Evolutionary conservation across 2,329 filamentous ascomycete species (phyloP), one percentile per base, ranked within the genome.

Genomic region (Paecilomyces dactylethromorphus): DNA sequence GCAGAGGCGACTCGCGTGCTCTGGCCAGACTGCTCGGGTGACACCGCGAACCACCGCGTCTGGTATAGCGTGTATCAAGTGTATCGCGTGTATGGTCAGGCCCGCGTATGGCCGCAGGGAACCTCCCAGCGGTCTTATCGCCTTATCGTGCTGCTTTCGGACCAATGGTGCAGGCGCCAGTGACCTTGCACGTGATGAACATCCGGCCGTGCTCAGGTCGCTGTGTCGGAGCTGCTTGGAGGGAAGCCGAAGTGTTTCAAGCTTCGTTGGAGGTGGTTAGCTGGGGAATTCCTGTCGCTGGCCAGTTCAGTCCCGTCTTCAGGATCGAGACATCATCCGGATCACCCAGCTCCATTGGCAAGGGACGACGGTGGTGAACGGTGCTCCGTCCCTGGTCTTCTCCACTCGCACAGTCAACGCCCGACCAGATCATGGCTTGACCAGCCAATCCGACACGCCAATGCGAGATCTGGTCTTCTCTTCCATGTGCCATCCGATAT

Each of bases 381-480:
- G n/a, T 29, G 50, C 50, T 52, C 11, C 26, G 50, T 29, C 59
- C 54, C 64, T 62, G 60, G 63, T 63, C 61, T 62, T 61, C 50
- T 55, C 62, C 62, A 24, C 50, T 52, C 50, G 50, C 50, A 52
- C 50, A 52, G 13, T 24, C 50, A 24, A 24, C 50, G 60, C 57
- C 58, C 64, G 59, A 56, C 61, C 62, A 61, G 59, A 61, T 56
- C 60, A 59, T 59, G 62, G 60, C 65, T 65, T 67, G 68, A 66
- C 67, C 68, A 73, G 73, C 71, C 70, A 70, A 69, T 68, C 68
- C 68, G 68, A 62, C 57, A 65, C 65, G 63, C 63, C 64, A 66
- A 66, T 65, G 66, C 63, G n/a, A 64, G 62, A 52, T 53, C 51
- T 53, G n/a, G 12, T 53, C 51, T 11, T 53, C 29, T 53, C 8